These are phyloP conservation scores for Candida andamanensis DNA, from an alignment of 805 yeast species.

Conservation along the genomic window DNA sequence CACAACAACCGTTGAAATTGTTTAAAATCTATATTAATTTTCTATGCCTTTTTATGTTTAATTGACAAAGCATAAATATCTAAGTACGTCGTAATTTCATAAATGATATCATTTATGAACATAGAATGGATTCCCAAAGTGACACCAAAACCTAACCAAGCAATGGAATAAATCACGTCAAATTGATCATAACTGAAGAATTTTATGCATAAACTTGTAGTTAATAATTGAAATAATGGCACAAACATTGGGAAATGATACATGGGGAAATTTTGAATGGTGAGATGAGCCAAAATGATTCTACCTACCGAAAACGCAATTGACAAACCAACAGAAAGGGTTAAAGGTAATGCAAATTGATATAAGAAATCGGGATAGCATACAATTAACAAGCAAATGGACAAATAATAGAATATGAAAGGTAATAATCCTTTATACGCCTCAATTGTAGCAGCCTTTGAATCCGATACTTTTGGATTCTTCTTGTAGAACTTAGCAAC, in stretches of 20 bases:
- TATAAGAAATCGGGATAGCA: constrained; percentile 49
- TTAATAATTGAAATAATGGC: constrained; percentile 47
- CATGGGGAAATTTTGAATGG: constrained; percentile 72
- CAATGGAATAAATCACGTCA: constrained; percentile 44
- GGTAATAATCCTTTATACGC: constrained; percentile 60
- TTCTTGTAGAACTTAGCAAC: constrained; percentile 44
- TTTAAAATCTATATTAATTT: too few species aligned
- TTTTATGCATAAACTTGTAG: constrained; percentile 28
- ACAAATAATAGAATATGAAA: constrained; percentile 49
- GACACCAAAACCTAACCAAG: constrained; percentile 64
- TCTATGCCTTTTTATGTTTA: constrained; percentile 61
- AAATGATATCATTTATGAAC: constrained; percentile 73
- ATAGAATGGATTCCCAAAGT: constrained; percentile 63
- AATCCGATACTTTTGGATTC: constrained; percentile 17
- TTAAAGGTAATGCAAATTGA: constrained; percentile 47
- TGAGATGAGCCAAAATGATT: constrained; percentile 81
- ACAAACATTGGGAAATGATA: constrained; percentile 65
- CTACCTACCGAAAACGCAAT: constrained; percentile 88
- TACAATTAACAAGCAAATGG: constrained; percentile 44
- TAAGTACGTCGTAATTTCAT: constrained; percentile 71
- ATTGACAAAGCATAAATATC: constrained; percentile 84
- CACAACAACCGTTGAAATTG: not conserved
- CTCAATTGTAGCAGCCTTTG: constrained; percentile 34
- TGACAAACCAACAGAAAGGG: constrained; percentile 66
- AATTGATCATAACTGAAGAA: constrained; percentile 36